Percentiles rank a stretch among this genome's conserved stretches.
Conservation (phyloP, 2,329 filamentous ascomycete species). For the Aspergillus tubingensis region DNA sequence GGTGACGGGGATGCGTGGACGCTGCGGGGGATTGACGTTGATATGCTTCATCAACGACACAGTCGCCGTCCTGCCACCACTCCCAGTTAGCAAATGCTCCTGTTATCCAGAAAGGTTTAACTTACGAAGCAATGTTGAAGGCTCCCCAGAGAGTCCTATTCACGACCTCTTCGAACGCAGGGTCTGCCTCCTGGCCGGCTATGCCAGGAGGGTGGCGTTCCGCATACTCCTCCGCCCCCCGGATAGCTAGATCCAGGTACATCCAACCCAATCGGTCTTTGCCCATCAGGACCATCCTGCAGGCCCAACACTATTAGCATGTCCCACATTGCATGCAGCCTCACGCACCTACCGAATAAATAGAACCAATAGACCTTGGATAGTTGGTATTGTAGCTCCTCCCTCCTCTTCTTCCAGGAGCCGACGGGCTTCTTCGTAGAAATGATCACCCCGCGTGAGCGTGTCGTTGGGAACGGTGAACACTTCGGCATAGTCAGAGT, state of each 20-base stretch:
- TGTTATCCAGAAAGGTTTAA: background rate
- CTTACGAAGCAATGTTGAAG: slow-evolving; percentile 22
- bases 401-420: slow-evolving; percentile 30
- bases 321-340: too few species aligned
- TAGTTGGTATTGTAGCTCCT: slow-evolving; percentile 26
- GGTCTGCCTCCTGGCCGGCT: slow-evolving; percentile 11
- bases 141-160: slow-evolving; percentile 25
- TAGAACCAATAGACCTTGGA: slow-evolving; percentile 29
- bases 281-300: slow-evolving; percentile 30
- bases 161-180: slow-evolving; percentile 15
- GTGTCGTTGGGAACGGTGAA: slow-evolving; percentile 27
- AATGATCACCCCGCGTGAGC: slow-evolving; percentile 29
- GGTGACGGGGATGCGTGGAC: slow-evolving; percentile 17
- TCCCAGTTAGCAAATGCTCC: background rate
- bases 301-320: background rate
- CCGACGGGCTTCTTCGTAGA: slow-evolving; percentile 33
- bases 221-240: slow-evolving; percentile 25
- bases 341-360: slow-evolving; percentile 24
- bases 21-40: slow-evolving; percentile 15
- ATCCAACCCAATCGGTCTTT: slow-evolving; percentile 34
- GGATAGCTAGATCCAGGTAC: slow-evolving; percentile 27
- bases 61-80: slow-evolving; percentile 16
- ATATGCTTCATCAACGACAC: slow-evolving; percentile 26
- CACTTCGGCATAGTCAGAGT: slow-evolving; percentile 31
- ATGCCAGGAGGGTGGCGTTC: slow-evolving; percentile 17